phyloP scores from a whole-genome alignment of 305 asterid genomes.

The Rubia tinctorum region DNA sequence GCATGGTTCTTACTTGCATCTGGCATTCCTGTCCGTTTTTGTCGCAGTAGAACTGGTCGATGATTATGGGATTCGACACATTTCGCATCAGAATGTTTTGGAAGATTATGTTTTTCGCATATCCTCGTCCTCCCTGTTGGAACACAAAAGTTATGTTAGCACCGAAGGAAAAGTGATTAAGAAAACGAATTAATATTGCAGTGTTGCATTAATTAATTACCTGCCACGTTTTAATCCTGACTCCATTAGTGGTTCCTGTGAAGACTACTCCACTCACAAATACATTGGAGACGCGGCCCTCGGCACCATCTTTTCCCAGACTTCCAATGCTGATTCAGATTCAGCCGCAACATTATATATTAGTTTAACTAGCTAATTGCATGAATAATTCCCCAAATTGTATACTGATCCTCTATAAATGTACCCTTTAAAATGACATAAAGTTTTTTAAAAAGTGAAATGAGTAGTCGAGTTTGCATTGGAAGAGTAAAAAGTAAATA shows the following conservation, averaged over 20 bases:
- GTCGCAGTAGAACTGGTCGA: constrained; percentile 81
- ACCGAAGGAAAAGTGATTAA: background rate
- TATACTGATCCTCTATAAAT: no score
- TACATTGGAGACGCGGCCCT: constrained; percentile 58
- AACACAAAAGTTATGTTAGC: background rate
- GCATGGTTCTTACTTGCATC: constrained; percentile 39
- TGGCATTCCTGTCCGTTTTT: constrained; percentile 41
- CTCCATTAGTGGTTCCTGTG: constrained; percentile 81
- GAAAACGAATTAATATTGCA: no score
- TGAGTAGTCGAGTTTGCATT: no score
- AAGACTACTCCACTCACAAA: constrained; percentile 51
- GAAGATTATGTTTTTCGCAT: constrained; percentile 62
- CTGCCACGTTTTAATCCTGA: constrained; percentile 96
- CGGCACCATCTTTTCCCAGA: constrained; percentile 62
- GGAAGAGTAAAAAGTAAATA: no score
- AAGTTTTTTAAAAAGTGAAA: no score
- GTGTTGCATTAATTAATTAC: constrained; percentile 24
- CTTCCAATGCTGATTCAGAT: constrained; percentile 77
- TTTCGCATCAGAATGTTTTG: constrained; percentile 60
- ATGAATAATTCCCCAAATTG: no score
- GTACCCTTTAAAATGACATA: no score
- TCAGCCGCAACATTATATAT: background rate
- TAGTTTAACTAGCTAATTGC: background rate
- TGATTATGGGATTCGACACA: constrained; percentile 81
- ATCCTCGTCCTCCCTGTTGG: constrained; percentile 85